Evolutionary conservation across 805 yeast genomes (phyloP).

Genomic region (Candida ulmi): DNA sequence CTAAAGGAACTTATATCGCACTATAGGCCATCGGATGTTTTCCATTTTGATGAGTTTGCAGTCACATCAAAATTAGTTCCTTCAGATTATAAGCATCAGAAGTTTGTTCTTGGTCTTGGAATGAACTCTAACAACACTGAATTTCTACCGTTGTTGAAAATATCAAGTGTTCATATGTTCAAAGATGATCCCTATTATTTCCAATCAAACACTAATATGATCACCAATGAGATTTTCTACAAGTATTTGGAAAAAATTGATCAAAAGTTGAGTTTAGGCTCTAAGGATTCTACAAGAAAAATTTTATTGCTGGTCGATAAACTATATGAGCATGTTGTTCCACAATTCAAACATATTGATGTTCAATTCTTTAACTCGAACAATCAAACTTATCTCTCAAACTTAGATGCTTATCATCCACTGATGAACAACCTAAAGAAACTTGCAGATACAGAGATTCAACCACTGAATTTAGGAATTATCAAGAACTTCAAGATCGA

Average conservation of each 20-base stretch:
- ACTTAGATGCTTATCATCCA: conserved; percentile 2
- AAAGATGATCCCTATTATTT: conserved; percentile 6
- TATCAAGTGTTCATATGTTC: conserved; percentile 2
- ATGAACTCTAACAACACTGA: conserved; percentile 17
- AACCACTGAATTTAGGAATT: conserved; percentile 29
- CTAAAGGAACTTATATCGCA: conserved; percentile 12
- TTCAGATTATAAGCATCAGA: conserved; percentile 5
- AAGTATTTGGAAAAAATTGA: conserved; percentile 14
- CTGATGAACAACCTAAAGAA: neutral
- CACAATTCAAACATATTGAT: conserved; percentile 25
- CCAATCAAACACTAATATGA: conserved; percentile 9
- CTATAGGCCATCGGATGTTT: conserved; percentile 23
- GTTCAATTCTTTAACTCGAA: conserved; percentile 25
- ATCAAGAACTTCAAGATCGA: conserved; percentile 27
- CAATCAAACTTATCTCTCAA: conserved; percentile 6
- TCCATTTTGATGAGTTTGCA: conserved; percentile 32
- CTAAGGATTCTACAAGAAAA: conserved; percentile 17
- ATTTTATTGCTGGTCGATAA: conserved; percentile 28
- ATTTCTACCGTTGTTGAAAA: conserved; percentile 12
- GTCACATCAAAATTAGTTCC: conserved; percentile 19
- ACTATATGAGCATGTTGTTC: conserved; percentile 30
- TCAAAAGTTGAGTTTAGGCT: too few relatives aligned
- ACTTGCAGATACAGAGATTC: conserved; percentile 13
- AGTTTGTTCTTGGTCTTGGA: conserved; percentile 15
- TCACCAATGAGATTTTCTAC: conserved; percentile 20